Evolutionary conservation across 345 rosid genomes (phyloP).

Genomic region (Linum lewisii): DNA sequence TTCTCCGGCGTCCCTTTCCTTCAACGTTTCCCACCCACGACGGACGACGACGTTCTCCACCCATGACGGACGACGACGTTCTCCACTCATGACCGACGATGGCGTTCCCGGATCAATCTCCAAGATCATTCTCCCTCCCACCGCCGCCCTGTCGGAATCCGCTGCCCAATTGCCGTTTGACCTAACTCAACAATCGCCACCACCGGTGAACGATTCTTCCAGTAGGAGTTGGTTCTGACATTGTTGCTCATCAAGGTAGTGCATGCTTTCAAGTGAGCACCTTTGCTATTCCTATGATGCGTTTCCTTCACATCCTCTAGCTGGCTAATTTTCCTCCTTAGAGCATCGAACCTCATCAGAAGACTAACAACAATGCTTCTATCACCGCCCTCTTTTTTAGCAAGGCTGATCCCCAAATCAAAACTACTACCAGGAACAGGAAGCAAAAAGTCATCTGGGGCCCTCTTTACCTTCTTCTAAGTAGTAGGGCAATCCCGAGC

Average conservation of each 20-base stretch:
- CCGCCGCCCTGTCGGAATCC: too few species aligned
- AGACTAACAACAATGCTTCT: constrained; percentile 32
- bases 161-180: too few species aligned
- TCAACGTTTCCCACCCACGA: too few species aligned
- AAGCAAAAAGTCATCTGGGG: constrained; percentile 3
- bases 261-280: constrained; percentile 43
- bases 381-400: constrained; percentile 46
- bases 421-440: constrained; percentile 7
- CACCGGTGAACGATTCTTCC: too few species aligned
- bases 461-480: constrained; percentile 12
- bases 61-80: too few species aligned
- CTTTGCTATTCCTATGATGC: constrained; percentile 31
- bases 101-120: too few species aligned
- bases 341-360: constrained; percentile 37
- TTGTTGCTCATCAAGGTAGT: constrained; percentile 52
- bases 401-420: constrained; percentile 12
- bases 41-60: too few species aligned
- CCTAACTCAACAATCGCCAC: too few species aligned
- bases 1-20: too few species aligned
- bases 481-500: neutral
- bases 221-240: constrained; percentile 51
- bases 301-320: constrained; percentile 36
- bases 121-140: too few species aligned
- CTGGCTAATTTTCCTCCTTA: constrained; percentile 48
- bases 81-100: too few species aligned